Conservation (phyloP, 75 land plant genomes). For the Cryptomeria japonica region DNA sequence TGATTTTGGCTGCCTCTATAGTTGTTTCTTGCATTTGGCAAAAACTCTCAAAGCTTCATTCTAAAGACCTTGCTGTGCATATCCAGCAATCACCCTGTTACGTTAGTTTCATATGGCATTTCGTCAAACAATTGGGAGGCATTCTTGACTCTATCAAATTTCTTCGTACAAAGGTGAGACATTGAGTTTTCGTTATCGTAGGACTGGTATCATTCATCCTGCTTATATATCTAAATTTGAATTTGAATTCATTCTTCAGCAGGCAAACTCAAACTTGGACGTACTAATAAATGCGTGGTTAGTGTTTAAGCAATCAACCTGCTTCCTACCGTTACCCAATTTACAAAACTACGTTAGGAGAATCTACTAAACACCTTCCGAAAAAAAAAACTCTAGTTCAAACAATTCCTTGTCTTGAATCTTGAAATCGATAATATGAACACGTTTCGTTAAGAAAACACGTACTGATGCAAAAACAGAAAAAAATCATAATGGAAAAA, state of each 20-base stretch:
- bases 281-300: not conserved
- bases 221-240: not conserved
- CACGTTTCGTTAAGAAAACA: not conserved
- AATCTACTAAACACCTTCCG: not conserved
- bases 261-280: not conserved
- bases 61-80: no score
- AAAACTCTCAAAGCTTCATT: no score
- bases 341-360: not conserved
- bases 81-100: no score
- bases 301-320: not conserved
- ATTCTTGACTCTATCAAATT: no score
- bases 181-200: not conserved
- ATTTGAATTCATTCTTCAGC: not conserved
- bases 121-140: no score
- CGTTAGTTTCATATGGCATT: no score
- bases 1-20: constrained; percentile 5
- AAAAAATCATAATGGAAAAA: not conserved
- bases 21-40: no score
- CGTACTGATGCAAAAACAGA: no score
- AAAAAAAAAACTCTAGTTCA: not conserved
- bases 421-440: not conserved
- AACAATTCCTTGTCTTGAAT: not conserved
- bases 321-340: not conserved
- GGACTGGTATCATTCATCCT: not conserved
- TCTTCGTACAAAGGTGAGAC: not conserved